Percentiles rank a stretch among this genome's conserved stretches.
Conservation (phyloP, 2,329 filamentous ascomycete species). For the Colletotrichum kahawae region DNA sequence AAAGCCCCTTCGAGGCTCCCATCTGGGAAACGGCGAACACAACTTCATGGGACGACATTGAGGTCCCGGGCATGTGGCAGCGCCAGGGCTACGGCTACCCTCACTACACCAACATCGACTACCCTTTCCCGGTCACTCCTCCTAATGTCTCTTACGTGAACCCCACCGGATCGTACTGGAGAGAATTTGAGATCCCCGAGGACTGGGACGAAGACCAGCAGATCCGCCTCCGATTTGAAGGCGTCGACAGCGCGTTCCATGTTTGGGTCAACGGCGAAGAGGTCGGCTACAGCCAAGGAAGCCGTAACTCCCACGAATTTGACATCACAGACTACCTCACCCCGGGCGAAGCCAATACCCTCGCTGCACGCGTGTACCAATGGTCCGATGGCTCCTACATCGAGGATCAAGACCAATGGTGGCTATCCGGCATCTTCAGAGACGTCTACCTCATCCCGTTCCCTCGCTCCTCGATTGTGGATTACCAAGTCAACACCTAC, state of each 20-base stretch:
- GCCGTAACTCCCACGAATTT: constrained; percentile 76
- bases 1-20: constrained; percentile 33
- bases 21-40: constrained; percentile 20
- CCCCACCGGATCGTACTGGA: constrained; percentile 67
- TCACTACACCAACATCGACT: constrained; percentile 73
- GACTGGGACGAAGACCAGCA: constrained; percentile 52
- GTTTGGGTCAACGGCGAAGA: constrained; percentile 72
- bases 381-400: constrained; percentile 75
- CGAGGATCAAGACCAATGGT: constrained; percentile 75
- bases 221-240: constrained; percentile 73
- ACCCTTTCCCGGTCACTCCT: constrained; percentile 70
- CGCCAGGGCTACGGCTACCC: constrained; percentile 67
- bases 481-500: constrained; percentile 60
- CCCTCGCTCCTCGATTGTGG: constrained; percentile 56
- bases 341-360: constrained; percentile 50
- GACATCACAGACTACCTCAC: constrained; percentile 64
- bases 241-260: constrained; percentile 75
- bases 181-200: constrained; percentile 56
- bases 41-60: constrained; percentile 52
- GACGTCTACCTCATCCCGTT: constrained; percentile 71
- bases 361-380: constrained; percentile 74
- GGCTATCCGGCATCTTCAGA: constrained; percentile 70
- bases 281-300: constrained; percentile 75
- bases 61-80: constrained; percentile 73
- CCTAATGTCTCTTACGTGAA: constrained; percentile 68